Evolutionary conservation across 1,284 basidiomycete species (phyloP).

Genomic region (Malassezia furfur): DNA sequence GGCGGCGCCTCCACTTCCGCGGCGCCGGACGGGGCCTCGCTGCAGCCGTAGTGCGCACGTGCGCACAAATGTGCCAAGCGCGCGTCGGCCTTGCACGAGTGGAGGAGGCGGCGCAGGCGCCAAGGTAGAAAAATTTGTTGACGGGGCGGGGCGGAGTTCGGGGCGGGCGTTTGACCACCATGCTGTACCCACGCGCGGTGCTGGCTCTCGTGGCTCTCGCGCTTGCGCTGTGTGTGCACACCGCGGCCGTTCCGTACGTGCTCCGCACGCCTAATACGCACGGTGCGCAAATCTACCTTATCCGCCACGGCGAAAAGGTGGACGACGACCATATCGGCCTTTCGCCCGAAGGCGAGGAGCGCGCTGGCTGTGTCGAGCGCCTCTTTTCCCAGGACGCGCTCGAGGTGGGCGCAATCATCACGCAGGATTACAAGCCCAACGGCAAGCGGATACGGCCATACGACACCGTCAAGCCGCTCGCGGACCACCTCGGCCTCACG

Average conservation of each 20-base stretch:
- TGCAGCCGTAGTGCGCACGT: not conserved
- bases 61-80: not conserved
- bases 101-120: not conserved
- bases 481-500: constrained; percentile 33
- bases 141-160: too few relatives aligned
- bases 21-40: too few relatives aligned
- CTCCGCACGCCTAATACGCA: not conserved
- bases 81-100: not conserved
- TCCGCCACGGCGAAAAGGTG: constrained; percentile 19
- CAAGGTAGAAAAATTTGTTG: too few relatives aligned
- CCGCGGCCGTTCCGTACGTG: too few relatives aligned
- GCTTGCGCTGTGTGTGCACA: too few relatives aligned
- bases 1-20: not conserved
- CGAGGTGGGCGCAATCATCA: constrained; percentile 20
- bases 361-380: constrained; percentile 13
- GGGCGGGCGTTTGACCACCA: too few relatives aligned
- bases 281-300: constrained; percentile 7
- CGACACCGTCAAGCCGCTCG: constrained; percentile 44
- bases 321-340: constrained; percentile 13
- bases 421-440: constrained; percentile 30
- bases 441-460: constrained; percentile 39
- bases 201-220: too few relatives aligned
- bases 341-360: constrained; percentile 5
- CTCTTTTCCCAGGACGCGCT: constrained; percentile 6
- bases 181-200: too few relatives aligned